Conservation (phyloP, 805 yeast species). For the Lipomyces spencermartinsiae region DNA sequence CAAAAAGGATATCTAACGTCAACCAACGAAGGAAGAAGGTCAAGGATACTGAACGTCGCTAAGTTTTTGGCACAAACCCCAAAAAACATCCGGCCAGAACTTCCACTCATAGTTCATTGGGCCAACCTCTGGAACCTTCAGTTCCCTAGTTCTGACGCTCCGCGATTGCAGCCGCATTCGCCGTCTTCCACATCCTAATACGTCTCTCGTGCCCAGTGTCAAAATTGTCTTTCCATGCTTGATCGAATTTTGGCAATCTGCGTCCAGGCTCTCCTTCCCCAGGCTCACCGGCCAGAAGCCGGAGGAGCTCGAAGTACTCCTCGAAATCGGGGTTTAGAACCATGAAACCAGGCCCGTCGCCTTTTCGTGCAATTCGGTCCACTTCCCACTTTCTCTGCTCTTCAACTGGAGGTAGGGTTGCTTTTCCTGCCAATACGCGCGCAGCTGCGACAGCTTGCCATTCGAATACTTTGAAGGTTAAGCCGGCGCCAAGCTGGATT, state of each 20-base stretch:
- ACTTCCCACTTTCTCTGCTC: slow-evolving; percentile 4
- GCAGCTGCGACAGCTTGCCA: slow-evolving; percentile 1
- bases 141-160: background rate
- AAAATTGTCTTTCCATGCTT: slow-evolving; percentile 1
- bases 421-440: slow-evolving; percentile 2
- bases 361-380: background rate
- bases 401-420: slow-evolving; percentile 3
- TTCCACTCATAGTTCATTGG: background rate
- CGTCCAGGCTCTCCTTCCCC: background rate
- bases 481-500: slow-evolving; percentile 3
- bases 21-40: background rate
- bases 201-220: slow-evolving; percentile 3
- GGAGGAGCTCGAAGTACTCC: background rate
- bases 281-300: slow-evolving; percentile 2
- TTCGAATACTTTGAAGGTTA: slow-evolving; percentile 3
- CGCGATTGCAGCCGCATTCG: slow-evolving; percentile 4
- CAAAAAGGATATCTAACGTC: too few species aligned
- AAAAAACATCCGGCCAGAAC: background rate
- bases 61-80: background rate
- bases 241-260: slow-evolving; percentile 2
- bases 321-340: slow-evolving; percentile 5
- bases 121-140: background rate
- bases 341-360: slow-evolving; percentile 2
- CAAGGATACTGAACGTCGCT: background rate
- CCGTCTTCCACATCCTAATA: slow-evolving; percentile 3